Percentiles rank a stretch among this genome's conserved stretches.
phyloP scores from a whole-genome alignment of 2,329 filamentous ascomycete species.

The Cercospora sp. region DNA sequence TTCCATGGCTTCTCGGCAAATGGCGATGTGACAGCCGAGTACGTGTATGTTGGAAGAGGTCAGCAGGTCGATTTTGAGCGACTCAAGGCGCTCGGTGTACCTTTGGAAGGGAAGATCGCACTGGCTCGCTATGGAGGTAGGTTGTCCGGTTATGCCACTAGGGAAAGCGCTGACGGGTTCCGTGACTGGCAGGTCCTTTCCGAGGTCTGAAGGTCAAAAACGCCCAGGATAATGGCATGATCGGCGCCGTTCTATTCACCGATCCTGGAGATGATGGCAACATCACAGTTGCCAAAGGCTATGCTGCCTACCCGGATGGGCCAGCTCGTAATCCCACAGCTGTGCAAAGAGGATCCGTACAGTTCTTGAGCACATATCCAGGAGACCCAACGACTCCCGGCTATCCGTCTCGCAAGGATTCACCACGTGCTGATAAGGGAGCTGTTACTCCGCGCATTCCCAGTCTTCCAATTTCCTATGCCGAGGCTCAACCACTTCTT shows the following conservation, averaged over 20 bases:
- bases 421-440: slow-evolving; percentile 67
- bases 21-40: slow-evolving; percentile 51
- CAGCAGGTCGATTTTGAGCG: slow-evolving; percentile 50
- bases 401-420: slow-evolving; percentile 81
- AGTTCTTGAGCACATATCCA: slow-evolving; percentile 65
- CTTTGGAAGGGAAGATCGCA: slow-evolving; percentile 52
- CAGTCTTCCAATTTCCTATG: slow-evolving; percentile 82
- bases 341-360: slow-evolving; percentile 51
- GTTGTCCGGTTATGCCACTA: neutral
- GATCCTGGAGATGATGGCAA: slow-evolving; percentile 3
- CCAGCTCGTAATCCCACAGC: slow-evolving; percentile 49
- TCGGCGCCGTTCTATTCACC: neutral
- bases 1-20: slow-evolving; percentile 53
- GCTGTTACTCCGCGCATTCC: slow-evolving; percentile 72
- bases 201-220: slow-evolving; percentile 10
- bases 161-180: neutral
- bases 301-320: slow-evolving; percentile 46
- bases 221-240: slow-evolving; percentile 13
- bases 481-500: slow-evolving; percentile 76
- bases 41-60: slow-evolving; percentile 36
- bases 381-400: slow-evolving; percentile 78
- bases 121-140: slow-evolving; percentile 43
- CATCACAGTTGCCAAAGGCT: slow-evolving; percentile 44
- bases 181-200: neutral
- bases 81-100: slow-evolving; percentile 42